Evolutionary conservation across 345 rosid species (phyloP).

Genomic region (Triadica sebifera): DNA sequence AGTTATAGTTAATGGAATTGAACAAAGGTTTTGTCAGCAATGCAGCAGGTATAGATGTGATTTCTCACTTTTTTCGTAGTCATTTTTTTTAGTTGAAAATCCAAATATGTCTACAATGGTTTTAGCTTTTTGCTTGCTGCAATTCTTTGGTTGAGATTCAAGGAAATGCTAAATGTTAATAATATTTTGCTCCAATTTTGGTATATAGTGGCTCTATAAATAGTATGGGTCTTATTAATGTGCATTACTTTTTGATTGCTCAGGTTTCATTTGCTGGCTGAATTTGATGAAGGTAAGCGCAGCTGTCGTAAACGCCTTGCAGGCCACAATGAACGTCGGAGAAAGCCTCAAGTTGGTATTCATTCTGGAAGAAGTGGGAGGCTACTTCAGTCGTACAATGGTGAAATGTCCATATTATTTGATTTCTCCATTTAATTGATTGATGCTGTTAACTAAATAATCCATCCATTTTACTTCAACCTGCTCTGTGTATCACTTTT

Average conservation of each 20-base stretch:
- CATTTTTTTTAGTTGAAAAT: background rate
- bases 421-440: background rate
- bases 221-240: background rate
- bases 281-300: conserved; percentile 49
- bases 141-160: background rate
- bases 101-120: background rate
- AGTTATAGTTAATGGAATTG: conserved; percentile 52
- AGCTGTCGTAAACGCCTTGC: conserved; percentile 50
- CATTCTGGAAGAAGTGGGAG: conserved; percentile 44
- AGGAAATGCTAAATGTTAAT: background rate
- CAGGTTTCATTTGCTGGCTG: conserved; percentile 46
- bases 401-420: conserved; percentile 26
- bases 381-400: conserved; percentile 46
- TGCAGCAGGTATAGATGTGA: conserved; percentile 45
- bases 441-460: background rate
- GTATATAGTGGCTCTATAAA: background rate
- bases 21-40: conserved; percentile 65
- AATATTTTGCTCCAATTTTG: background rate
- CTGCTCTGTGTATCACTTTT: background rate
- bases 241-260: background rate
- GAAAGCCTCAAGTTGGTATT: conserved; percentile 35
- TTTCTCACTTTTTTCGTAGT: background rate
- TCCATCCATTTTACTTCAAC: background rate
- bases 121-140: background rate
- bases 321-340: conserved; percentile 44